Base-by-base conservation (phyloP, 164 flowering plant genomes). In the Aristolochia fimbriata region DNA sequence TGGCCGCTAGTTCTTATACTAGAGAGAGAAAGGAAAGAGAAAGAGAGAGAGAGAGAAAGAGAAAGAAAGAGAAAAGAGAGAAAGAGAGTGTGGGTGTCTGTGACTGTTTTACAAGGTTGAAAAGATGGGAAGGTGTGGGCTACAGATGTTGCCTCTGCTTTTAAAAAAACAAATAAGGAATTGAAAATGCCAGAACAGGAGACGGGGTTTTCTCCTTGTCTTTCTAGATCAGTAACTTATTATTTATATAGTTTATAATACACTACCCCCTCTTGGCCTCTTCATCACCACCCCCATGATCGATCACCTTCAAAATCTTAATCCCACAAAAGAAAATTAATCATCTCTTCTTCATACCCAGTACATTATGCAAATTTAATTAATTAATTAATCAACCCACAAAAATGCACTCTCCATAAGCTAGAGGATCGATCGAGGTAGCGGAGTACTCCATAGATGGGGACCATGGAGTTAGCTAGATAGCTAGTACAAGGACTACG, bases 191-290 rank as follows among this genome's bases (percentile, higher is more conserved):
- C 58, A 52, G 56, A 56, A 56, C 58, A 56, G 22, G 9, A 56
- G 45, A 31, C 14, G 31, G 58, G 45, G 14, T 56, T 56, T 56
- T 56, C 58, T 56, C 58, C 58, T 56, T 56, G 58, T 56, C 58
- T 52, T 52, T 52, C 30, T 52, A 13, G 56, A 23, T 27, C 23
- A 52, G 56, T 52, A 52, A 22, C 56, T 52, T 37, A 37, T 37
- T 37, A 27, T 27, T 27, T 27, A 27, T 27, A 19, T 52, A 16
- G 5, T 23, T 15, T 27, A 52, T 52, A n/a, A n/a, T n/a, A n/a
- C n/a, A n/a, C n/a, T n/a, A n/a, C 2, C 55, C 14, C 30, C 30
- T 27, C n/a, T n/a, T n/a, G n/a, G n/a, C n/a, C n/a, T n/a, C n/a
- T 15, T 21, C 56, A 23, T 52, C 56, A 52, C 14, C 30, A 10